Evolutionary conservation across 2,329 filamentous ascomycete genomes (phyloP).

Genomic region (Venturiaceae sp.): DNA sequence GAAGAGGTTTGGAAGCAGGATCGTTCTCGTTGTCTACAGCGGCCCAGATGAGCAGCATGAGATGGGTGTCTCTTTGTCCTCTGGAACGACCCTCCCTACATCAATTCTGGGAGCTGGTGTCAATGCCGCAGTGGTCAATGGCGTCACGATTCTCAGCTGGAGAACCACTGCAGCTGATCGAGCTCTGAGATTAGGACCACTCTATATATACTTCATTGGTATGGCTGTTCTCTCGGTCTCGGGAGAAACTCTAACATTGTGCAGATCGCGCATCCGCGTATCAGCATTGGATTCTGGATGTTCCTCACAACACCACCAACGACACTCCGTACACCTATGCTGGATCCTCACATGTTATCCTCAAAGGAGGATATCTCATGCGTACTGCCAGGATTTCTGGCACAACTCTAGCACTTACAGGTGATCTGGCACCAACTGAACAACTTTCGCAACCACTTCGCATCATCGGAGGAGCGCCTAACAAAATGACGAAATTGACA

Average conservation of each 20-base stretch:
- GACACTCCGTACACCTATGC: slow-evolving; percentile 8
- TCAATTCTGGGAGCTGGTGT: background rate
- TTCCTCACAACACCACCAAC: slow-evolving; percentile 27
- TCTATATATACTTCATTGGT: slow-evolving; percentile 47
- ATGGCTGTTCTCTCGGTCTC: slow-evolving; percentile 14
- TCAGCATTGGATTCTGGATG: slow-evolving; percentile 57
- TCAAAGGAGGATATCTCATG: slow-evolving; percentile 55
- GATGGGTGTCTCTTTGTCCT: slow-evolving; percentile 36
- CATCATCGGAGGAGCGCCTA: slow-evolving; percentile 52
- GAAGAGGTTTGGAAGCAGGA: slow-evolving; percentile 52
- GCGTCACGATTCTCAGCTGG: slow-evolving; percentile 43
- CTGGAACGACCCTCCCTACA: background rate
- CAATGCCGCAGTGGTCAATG: slow-evolving; percentile 26
- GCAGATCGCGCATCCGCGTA: slow-evolving; percentile 55
- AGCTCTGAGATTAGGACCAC: slow-evolving; percentile 33
- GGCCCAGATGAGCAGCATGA: slow-evolving; percentile 54
- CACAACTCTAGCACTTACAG: slow-evolving; percentile 51
- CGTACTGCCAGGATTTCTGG: slow-evolving; percentile 47
- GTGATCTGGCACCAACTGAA: slow-evolving; percentile 63
- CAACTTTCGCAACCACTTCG: slow-evolving; percentile 39
- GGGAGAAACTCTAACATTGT: background rate
- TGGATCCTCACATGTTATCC: slow-evolving; percentile 34
- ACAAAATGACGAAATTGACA: slow-evolving; percentile 41
- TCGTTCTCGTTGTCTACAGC: slow-evolving; percentile 55
- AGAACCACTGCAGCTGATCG: slow-evolving; percentile 40